These are phyloP conservation scores for Raffaelea ambrosiae DNA, from an alignment of 2,329 filamentous ascomycete species.

Conservation along the genomic window DNA sequence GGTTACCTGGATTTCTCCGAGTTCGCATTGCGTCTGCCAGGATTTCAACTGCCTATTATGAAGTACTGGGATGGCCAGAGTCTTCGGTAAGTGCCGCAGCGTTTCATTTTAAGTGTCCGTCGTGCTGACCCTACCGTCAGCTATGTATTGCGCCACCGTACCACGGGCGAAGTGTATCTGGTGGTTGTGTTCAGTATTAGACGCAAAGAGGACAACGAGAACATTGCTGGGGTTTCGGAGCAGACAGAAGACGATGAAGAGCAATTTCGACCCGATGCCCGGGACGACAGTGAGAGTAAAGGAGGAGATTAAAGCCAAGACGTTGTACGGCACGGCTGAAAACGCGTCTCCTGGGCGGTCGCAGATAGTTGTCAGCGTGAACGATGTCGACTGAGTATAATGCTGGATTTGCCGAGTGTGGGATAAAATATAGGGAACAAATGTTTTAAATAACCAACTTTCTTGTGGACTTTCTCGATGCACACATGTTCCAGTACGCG, in stretches of 20 bases:
- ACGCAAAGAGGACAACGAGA: constrained; percentile 55
- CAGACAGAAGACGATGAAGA: constrained; percentile 11
- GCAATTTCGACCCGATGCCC: too few relatives aligned
- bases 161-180: constrained; percentile 66
- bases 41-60: constrained; percentile 64
- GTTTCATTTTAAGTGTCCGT: constrained; percentile 2
- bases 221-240: constrained; percentile 47
- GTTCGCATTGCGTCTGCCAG: constrained; percentile 62
- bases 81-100: constrained; percentile 48
- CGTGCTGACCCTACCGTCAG: constrained; percentile 31
- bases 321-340: too few relatives aligned
- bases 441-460: too few relatives aligned
- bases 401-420: too few relatives aligned
- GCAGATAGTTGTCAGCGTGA: too few relatives aligned
- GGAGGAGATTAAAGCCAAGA: too few relatives aligned
- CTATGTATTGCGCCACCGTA: constrained; percentile 81
- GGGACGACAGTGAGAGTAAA: too few relatives aligned
- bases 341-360: too few relatives aligned
- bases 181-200: constrained; percentile 75
- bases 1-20: constrained; percentile 79
- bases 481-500: too few relatives aligned
- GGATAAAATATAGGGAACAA: too few relatives aligned
- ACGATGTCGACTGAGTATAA: too few relatives aligned
- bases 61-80: constrained; percentile 75
- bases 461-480: too few relatives aligned